Base-by-base conservation (phyloP, 129 eudicot species). In the Glebionis coronaria region DNA sequence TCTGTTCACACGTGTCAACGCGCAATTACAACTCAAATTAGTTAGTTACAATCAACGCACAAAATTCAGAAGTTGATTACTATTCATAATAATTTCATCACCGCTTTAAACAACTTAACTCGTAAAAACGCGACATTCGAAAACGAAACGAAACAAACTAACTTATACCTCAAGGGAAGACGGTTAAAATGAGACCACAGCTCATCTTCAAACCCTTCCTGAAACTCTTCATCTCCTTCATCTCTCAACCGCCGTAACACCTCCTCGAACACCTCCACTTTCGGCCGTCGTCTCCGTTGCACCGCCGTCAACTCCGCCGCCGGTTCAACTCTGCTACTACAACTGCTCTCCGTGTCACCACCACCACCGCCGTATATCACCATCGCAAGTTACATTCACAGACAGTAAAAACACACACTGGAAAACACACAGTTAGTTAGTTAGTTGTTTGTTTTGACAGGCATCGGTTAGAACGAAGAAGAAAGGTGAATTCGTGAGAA, bases 111-210 rank as follows among this genome's bases (percentile, higher is more conserved):
- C n/a, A n/a, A n/a, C n/a, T n/a, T n/a, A n/a, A n/a, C n/a, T n/a
- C n/a, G n/a, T n/a, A n/a, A n/a, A n/a, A n/a, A n/a, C n/a, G n/a
- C n/a, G n/a, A n/a, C n/a, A n/a, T n/a, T n/a, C n/a, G n/a, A n/a
- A n/a, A n/a, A n/a, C n/a, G n/a, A n/a, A n/a, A 53, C 4, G 9
- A 53, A 53, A 19, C 14, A n/a, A 53, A 53, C 2, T 6, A 52
- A 52, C 9, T 20, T 50, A 69, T 72, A 88, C 96, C 96, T 71
- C 35, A 76, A 69, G 38, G 96, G 85, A 70, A 88, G 89, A 63
- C 82, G 81, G 64, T 44, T 81, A 53, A 88, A 88, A 77, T 88
- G 96, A 68, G 83, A 60, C 96, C 96, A 88, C 27, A 88, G 49
- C 65, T 88, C 78, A 68, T 88, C 90, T 50, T 88, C 89, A 65